Evolutionary conservation across 148 eudicot species (phyloP).

Genomic region (Chenopodium suecicum): DNA sequence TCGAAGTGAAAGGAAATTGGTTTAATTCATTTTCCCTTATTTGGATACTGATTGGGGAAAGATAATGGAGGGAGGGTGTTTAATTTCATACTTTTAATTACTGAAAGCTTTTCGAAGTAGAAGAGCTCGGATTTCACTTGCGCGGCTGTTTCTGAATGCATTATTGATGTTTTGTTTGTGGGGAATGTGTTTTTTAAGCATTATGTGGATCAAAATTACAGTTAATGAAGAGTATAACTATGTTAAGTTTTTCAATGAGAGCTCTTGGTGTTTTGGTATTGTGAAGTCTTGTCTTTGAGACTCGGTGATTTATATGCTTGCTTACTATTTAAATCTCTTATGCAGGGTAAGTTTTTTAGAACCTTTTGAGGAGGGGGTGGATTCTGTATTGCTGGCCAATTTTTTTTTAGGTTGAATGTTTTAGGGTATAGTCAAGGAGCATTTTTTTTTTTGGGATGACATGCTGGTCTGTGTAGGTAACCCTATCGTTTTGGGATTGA

Average conservation of each 20-base stretch:
- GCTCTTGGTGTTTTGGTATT: neutral
- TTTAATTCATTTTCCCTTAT: neutral
- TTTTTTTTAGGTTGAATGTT: neutral
- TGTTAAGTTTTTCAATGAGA: neutral
- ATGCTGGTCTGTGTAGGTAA: neutral
- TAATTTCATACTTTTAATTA: neutral
- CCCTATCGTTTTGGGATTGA: neutral
- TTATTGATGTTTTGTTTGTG: neutral
- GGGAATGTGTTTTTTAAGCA: neutral
- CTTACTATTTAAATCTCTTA: neutral
- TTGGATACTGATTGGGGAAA: neutral
- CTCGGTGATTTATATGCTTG: neutral
- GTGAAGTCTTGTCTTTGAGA: neutral
- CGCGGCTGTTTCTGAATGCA: neutral
- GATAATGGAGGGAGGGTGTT: too few relatives aligned
- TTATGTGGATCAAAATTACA: neutral
- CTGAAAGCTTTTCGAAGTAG: neutral
- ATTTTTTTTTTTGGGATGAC: neutral
- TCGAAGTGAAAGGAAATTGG: neutral
- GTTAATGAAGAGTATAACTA: neutral
- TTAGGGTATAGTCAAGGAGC: neutral
- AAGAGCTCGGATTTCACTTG: too few relatives aligned
- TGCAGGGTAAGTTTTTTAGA: too few relatives aligned
- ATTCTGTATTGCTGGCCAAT: neutral
- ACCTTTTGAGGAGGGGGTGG: neutral